These are phyloP conservation scores for Trichoderma koningiopsis DNA, from an alignment of 2,329 filamentous ascomycete genomes.

Conservation along the genomic window DNA sequence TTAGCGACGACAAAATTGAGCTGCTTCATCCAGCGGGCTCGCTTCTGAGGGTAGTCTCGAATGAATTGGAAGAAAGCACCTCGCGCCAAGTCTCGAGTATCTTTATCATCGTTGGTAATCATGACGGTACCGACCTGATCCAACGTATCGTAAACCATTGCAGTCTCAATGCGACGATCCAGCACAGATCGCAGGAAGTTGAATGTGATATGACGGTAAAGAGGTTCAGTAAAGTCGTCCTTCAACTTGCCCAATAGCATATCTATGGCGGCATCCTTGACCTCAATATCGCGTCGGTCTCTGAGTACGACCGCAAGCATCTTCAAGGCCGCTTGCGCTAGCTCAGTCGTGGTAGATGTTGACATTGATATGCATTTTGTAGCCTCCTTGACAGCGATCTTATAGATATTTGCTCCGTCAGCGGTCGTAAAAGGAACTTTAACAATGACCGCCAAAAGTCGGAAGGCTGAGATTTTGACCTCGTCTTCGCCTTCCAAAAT, in stretches of 20 bases:
- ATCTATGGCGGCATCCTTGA: constrained; percentile 82
- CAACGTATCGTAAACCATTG: constrained; percentile 85
- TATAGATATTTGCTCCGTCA: constrained; percentile 63
- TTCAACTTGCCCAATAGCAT: constrained; percentile 80
- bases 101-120: constrained; percentile 92
- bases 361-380: constrained; percentile 78
- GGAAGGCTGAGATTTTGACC: constrained; percentile 84
- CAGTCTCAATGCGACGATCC: constrained; percentile 80
- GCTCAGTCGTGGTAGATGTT: constrained; percentile 76
- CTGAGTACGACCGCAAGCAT: constrained; percentile 82
- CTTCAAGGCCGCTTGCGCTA: constrained; percentile 86
- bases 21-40: constrained; percentile 85
- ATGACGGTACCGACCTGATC: constrained; percentile 89
- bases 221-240: constrained; percentile 87
- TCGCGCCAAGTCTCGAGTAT: constrained; percentile 82
- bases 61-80: constrained; percentile 94
- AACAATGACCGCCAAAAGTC: constrained; percentile 80
- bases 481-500: constrained; percentile 86
- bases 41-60: constrained; percentile 90
- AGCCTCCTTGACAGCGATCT: constrained; percentile 83
- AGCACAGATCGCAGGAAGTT: constrained; percentile 89
- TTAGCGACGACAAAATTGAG: constrained; percentile 88
- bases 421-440: constrained; percentile 80
- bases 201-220: constrained; percentile 90
- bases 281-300: constrained; percentile 71